phyloP scores from a whole-genome alignment of 2,329 filamentous ascomycete species.

The Capronia americana region DNA sequence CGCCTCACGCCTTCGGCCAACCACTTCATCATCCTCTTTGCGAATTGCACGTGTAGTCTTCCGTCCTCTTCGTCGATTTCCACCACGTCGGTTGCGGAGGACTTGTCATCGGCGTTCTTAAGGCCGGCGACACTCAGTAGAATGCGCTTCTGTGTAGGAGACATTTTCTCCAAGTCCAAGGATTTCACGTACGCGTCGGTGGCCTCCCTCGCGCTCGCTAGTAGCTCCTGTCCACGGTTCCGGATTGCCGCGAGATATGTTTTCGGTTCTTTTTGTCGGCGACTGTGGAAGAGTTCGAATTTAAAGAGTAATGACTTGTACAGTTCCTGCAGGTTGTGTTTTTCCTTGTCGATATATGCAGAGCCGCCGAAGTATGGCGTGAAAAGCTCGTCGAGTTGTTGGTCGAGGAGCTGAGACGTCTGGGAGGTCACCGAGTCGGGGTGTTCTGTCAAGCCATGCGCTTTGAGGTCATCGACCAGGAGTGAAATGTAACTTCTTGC shows the following conservation, averaged over 20 bases:
- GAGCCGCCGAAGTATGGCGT: conserved; percentile 70
- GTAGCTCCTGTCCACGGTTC: conserved; percentile 85
- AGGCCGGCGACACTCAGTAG: conserved; percentile 88
- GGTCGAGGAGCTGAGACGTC: conserved; percentile 73
- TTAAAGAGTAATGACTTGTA: conserved; percentile 95
- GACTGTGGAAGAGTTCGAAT: conserved; percentile 87
- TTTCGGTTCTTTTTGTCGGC: conserved; percentile 82
- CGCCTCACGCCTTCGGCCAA: conserved; percentile 91
- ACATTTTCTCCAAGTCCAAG: conserved; percentile 86
- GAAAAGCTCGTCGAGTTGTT: conserved; percentile 71
- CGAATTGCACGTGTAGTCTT: conserved; percentile 77
- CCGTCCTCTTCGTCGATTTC: conserved; percentile 92
- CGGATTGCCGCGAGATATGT: conserved; percentile 92
- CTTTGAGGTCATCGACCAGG: conserved; percentile 89
- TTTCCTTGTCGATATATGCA: conserved; percentile 70
- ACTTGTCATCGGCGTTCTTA: conserved; percentile 70
- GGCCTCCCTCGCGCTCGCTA: conserved; percentile 80
- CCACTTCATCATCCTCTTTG: conserved; percentile 99
- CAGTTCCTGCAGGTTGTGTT: conserved; percentile 74
- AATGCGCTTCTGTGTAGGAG: conserved; percentile 85
- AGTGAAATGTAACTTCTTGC: conserved; percentile 86
- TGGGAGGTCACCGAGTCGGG: conserved; percentile 89
- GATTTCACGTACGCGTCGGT: conserved; percentile 77
- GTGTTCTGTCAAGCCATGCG: conserved; percentile 92
- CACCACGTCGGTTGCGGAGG: conserved; percentile 69